Base-by-base conservation (phyloP, 148 eudicot genomes). In the Arctostaphylos glauca region DNA sequence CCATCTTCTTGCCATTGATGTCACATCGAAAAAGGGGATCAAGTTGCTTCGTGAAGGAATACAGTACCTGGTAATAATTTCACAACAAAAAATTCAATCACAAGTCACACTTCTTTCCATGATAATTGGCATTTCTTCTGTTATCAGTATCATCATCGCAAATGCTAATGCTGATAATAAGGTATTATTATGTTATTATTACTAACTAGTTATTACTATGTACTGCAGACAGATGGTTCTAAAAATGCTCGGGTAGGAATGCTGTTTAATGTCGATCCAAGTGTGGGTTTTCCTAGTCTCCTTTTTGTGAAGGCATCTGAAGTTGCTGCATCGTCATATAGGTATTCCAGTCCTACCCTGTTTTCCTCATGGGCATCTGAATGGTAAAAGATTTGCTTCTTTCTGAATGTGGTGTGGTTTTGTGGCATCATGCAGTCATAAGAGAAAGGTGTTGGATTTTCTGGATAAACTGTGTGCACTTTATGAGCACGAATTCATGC, bases 1-100 rank as follows among this genome's bases (percentile, higher is more conserved):
- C 84, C 99, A 96, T 91, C 93, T 93, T 84, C 91, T 94, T 81
- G 90, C 86, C 68, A 89, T 94, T 85, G 95, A 94, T 89, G 80
- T 92, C 60, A 87, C 90, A 7, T 94, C 97, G 79, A 88, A 83
- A 82, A 94, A 87, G 82, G 99, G 98, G 83, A 85, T 94, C 68
- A 88, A 89, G 85, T 86, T 96, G 84, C 90, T 96, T 25, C 94
- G 84, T 86, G 94, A 92, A 92, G 99, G 99, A 86, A 89, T 94
- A 58, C 94, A 62, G 64, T 96, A 96, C 85, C 92, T 96, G 90
- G 99, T 96, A 86, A 86, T 89, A 31, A 50, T 80, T 85, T 81
- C 70, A 52, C 72, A 14, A 31, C 60, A 46, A 5, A 52, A 47
- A 81, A 76, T 18, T 50, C 25, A 53, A 59, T 81, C 59, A 56